These are phyloP conservation scores for Massarina eburnea DNA, from an alignment of 2,329 filamentous ascomycete genomes.

Conservation along the genomic window DNA sequence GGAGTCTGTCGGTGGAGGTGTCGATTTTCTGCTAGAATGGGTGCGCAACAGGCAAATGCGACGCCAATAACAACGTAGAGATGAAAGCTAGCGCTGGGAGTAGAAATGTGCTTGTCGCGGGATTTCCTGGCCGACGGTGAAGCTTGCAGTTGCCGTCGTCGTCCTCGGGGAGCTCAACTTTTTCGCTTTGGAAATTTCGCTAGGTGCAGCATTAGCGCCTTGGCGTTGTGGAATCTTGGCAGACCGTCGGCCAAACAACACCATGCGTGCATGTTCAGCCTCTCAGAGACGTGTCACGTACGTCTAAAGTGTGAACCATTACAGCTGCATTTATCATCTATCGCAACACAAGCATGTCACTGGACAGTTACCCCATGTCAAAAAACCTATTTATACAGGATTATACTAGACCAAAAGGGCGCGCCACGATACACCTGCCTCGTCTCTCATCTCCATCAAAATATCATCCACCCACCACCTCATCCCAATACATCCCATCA, in stretches of 20 bases:
- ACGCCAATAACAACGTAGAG: too few species aligned
- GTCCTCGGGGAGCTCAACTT: too few species aligned
- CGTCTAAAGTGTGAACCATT: too few species aligned
- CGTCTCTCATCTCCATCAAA: constrained; percentile 23
- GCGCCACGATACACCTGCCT: constrained; percentile 15
- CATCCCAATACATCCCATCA: constrained; percentile 6
- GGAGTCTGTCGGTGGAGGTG: constrained; percentile 2
- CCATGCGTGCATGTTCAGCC: too few species aligned
- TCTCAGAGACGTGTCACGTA: too few species aligned
- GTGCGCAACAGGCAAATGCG: too few species aligned
- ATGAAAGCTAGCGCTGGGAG: too few species aligned
- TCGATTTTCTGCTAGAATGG: not conserved
- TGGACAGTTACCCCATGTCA: not conserved
- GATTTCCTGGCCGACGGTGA: not conserved
- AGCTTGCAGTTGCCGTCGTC: constrained; percentile 3
- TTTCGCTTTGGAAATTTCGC: constrained; percentile 9
- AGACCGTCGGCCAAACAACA: not conserved
- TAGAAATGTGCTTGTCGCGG: too few species aligned
- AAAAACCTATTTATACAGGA: constrained; percentile 26
- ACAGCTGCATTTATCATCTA: too few species aligned
- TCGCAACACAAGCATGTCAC: not conserved
- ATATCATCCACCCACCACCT: constrained; percentile 17
- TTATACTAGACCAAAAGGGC: constrained; percentile 19
- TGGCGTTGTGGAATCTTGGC: constrained; percentile 8
- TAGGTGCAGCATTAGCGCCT: constrained; percentile 8